Percentiles rank a stretch among this genome's conserved stretches.
These are phyloP conservation scores for Saccharomyces hybrid DNA, from an alignment of 1,139 yeast species.

Conservation along the genomic window DNA sequence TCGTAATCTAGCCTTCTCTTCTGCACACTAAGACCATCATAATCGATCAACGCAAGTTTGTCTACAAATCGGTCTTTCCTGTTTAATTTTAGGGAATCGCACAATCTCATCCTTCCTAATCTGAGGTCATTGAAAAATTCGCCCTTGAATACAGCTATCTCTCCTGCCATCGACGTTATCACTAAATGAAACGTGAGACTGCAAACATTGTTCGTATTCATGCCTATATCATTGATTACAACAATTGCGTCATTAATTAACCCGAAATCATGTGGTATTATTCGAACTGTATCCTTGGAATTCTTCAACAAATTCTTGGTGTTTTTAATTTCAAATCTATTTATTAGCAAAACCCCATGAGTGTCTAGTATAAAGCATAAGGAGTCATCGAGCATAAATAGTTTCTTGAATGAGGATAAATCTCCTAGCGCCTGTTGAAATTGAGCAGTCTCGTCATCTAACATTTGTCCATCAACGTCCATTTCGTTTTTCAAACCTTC, in stretches of 20 bases:
- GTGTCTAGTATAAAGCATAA: slow-evolving; percentile 21
- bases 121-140: slow-evolving; percentile 14
- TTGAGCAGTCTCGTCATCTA: slow-evolving; percentile 3
- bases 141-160: slow-evolving; percentile 19
- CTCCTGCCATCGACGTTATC: slow-evolving; percentile 17
- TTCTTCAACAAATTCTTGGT: slow-evolving; percentile 7
- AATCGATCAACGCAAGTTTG: slow-evolving; percentile 14
- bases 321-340: slow-evolving; percentile 14
- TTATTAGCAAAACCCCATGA: slow-evolving; percentile 21
- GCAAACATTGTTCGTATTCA: slow-evolving; percentile 8
- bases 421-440: slow-evolving; percentile 10
- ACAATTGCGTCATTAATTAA: slow-evolving; percentile 21
- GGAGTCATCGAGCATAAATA: slow-evolving; percentile 20
- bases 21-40: not conserved
- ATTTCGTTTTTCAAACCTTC: not conserved
- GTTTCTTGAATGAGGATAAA: slow-evolving; percentile 19
- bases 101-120: slow-evolving; percentile 15
- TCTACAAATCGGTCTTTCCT: slow-evolving; percentile 18
- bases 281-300: slow-evolving; percentile 10
- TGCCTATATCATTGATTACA: slow-evolving; percentile 10
- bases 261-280: slow-evolving; percentile 20
- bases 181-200: slow-evolving; percentile 14
- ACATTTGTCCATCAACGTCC: not conserved
- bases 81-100: slow-evolving; percentile 16
- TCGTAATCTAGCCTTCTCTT: not conserved